Conservation (phyloP, 305 asterid species). For the Nicotiana rustica region DNA sequence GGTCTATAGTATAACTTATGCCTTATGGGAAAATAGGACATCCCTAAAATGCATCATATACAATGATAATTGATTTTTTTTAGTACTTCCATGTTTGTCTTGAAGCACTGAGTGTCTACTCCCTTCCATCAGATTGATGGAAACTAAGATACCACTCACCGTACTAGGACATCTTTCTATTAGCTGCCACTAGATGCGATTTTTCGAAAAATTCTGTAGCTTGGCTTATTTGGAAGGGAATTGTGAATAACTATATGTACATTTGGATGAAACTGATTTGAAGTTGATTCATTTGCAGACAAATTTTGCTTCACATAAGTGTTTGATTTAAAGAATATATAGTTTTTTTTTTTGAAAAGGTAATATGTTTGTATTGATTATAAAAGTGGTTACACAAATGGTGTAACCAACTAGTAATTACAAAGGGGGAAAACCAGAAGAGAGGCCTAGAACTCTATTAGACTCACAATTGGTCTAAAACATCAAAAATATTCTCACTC, state of each 20-base stretch:
- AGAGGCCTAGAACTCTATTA: too few species aligned
- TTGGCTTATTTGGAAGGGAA: not conserved
- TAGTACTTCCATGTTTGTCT: not conserved
- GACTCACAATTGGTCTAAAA: too few species aligned
- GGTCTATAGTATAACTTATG: not conserved
- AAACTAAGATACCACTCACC: not conserved
- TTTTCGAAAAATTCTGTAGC: not conserved
- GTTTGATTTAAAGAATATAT: not conserved
- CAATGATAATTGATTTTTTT: not conserved
- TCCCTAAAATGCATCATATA: not conserved
- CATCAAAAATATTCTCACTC: too few species aligned
- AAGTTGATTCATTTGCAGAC: not conserved
- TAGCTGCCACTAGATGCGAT: not conserved
- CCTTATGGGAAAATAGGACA: not conserved
- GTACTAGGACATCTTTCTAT: not conserved
- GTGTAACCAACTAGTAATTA: too few species aligned
- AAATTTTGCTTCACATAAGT: not conserved
- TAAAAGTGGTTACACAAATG: too few species aligned
- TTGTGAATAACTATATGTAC: not conserved
- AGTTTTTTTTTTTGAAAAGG: not conserved
- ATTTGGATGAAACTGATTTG: not conserved
- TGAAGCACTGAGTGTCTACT: not conserved
- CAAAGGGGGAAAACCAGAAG: too few species aligned
- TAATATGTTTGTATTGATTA: too few species aligned
- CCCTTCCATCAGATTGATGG: not conserved